Evolutionary conservation across 164 flowering plant species (phyloP), one percentile per base, ranked within the genome.

Genomic region (Vitis labrusca): DNA sequence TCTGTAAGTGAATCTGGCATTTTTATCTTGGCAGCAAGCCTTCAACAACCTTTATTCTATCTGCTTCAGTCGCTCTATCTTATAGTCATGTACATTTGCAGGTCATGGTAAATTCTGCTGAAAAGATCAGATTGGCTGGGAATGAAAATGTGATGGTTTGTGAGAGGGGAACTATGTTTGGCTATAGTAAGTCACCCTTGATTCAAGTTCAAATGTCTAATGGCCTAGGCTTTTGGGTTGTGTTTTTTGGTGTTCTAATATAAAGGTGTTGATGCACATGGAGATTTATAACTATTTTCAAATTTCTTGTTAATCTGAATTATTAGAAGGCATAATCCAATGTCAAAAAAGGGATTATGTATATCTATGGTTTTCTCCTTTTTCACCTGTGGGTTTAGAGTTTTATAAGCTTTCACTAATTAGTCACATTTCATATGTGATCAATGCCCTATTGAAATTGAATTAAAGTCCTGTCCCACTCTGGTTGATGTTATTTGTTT

Each of bases 81-180:
- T 10, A 32, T 69, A 29, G 69, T 53, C 3, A 48, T 62, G 55
- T 19, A 12, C 13, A 57, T 65, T 61, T 78, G 37, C 80, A 94
- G 97, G 98, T 95, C 68, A 95, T 95, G 99, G 82, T 8, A 59
- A 91, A 93, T 77, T 95, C 99, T 74, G 96, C 94, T 63, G 97
- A 95, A 72, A 95, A 95, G 78, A 77, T 95, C 62, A 84, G 97
- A 75, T 62, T 85, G 79, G 98, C 99, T 65, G 99, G 99, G 61
- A 95, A 95, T 80, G 83, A 83, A 37, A 88, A 89, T 77, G 97
- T 95, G 52, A 95, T 95, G 98, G 97, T 95, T 54, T 95, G 99
- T 78, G 99, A 95, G 77, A 80, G 98, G 73, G 99, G 99, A 79
- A 95, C 98, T 71, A 95, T 95, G 99, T 95, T 95, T 84, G 99